Conservation (phyloP, 2,329 filamentous ascomycete genomes). For the Aaosphaeria pasadenensis region DNA sequence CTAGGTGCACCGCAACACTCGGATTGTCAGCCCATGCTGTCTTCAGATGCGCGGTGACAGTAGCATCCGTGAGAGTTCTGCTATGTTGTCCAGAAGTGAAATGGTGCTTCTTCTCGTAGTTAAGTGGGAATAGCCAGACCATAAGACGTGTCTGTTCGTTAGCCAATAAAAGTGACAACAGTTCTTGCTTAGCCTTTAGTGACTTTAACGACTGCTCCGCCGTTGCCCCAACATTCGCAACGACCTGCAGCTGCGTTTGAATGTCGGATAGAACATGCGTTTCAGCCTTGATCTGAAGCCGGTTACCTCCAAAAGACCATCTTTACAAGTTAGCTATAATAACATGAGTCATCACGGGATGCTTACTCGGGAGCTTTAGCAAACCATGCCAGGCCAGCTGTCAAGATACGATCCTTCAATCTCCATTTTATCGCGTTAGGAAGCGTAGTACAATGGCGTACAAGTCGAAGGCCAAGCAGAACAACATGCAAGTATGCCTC, state of each 20-base stretch:
- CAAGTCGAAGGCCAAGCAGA: slow-evolving; percentile 74
- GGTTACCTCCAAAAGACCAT: slow-evolving; percentile 96
- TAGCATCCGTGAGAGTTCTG: slow-evolving; percentile 44
- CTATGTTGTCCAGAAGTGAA: slow-evolving; percentile 44
- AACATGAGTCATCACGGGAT: not conserved
- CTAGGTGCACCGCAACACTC: slow-evolving; percentile 81
- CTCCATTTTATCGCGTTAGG: slow-evolving; percentile 71
- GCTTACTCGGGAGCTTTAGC: slow-evolving; percentile 64
- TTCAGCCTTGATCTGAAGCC: slow-evolving; percentile 90
- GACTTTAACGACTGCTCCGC: slow-evolving; percentile 56
- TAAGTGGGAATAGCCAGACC: slow-evolving; percentile 87
- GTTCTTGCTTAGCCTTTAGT: slow-evolving; percentile 73
- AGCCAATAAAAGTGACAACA: slow-evolving; percentile 77
- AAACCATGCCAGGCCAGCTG: slow-evolving; percentile 88
- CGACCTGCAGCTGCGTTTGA: slow-evolving; percentile 60
- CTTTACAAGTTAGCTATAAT: slow-evolving; percentile 28
- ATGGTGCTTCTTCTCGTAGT: slow-evolving; percentile 57
- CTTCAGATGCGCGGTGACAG: slow-evolving; percentile 63
- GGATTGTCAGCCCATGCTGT: slow-evolving; percentile 87
- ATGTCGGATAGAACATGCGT: slow-evolving; percentile 78
- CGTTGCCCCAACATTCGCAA: slow-evolving; percentile 57
- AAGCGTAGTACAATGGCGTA: slow-evolving; percentile 65
- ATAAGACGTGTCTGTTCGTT: slow-evolving; percentile 79
- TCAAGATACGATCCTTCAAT: slow-evolving; percentile 84
- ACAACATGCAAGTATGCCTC: slow-evolving; percentile 91